Conservation (phyloP, 768 basidiomycete species). For the Serpula lacrymans region DNA sequence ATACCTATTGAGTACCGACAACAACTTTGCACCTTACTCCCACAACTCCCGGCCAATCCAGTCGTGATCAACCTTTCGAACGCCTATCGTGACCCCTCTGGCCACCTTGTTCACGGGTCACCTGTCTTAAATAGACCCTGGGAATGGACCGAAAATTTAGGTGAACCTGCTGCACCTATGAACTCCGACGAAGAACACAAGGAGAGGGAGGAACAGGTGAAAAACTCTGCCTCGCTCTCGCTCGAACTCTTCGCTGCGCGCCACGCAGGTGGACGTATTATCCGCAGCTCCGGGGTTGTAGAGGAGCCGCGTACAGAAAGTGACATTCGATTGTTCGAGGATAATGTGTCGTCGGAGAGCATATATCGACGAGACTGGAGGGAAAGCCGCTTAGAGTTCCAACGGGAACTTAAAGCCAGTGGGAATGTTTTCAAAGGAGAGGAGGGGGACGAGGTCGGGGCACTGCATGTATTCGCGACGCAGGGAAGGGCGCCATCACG, state of each 20-base stretch:
- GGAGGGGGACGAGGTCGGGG: conserved; percentile 26
- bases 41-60: conserved; percentile 46
- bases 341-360: conserved; percentile 58
- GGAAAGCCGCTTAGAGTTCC: conserved; percentile 47
- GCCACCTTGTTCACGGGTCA: conserved; percentile 43
- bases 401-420: conserved; percentile 12
- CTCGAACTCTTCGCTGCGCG: conserved; percentile 68
- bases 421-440: conserved; percentile 17
- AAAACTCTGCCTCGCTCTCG: conserved; percentile 68
- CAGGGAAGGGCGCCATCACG: conserved; percentile 25
- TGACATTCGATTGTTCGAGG: conserved; percentile 60
- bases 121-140: conserved; percentile 74
- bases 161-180: conserved; percentile 44
- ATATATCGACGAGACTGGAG: conserved; percentile 76
- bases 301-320: conserved; percentile 25
- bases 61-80: conserved; percentile 57
- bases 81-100: conserved; percentile 52
- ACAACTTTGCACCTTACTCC: conserved; percentile 58
- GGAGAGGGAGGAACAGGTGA: conserved; percentile 44
- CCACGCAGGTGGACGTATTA: conserved; percentile 57
- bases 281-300: conserved; percentile 20
- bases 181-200: conserved; percentile 41
- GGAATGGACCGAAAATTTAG: conserved; percentile 84
- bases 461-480: conserved; percentile 22
- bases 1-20: conserved; percentile 54